These are phyloP conservation scores for Blastobotrys ciferrii DNA, from an alignment of 1,139 yeast genomes.

Conservation along the genomic window DNA sequence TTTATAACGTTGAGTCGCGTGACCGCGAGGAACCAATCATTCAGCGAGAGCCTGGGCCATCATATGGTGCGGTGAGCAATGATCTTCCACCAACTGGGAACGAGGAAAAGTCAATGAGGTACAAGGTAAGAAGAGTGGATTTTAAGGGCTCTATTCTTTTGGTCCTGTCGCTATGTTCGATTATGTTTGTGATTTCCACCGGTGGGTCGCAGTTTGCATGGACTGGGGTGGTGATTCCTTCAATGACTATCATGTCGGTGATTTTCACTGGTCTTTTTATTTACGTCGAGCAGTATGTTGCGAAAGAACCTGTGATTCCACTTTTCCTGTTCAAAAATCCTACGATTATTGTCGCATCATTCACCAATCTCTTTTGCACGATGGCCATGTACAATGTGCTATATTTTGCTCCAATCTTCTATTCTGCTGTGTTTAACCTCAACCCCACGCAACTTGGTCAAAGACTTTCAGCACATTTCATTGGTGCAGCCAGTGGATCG, in stretches of 20 bases:
- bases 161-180: constrained; percentile 51
- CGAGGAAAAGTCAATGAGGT: neutral
- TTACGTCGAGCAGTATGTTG: constrained; percentile 52
- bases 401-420: constrained; percentile 65
- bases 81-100: neutral
- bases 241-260: constrained; percentile 29
- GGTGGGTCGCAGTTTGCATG: constrained; percentile 59
- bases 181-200: constrained; percentile 64
- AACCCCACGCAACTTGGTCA: constrained; percentile 60
- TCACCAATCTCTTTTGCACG: constrained; percentile 63
- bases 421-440: constrained; percentile 54
- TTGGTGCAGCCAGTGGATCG: constrained; percentile 67
- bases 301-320: constrained; percentile 70
- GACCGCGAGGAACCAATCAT: neutral
- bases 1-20: constrained; percentile 7
- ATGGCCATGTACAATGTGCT: constrained; percentile 56
- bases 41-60: neutral
- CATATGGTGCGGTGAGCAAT: neutral
- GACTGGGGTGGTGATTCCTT: constrained; percentile 39
- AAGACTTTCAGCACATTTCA: constrained; percentile 63
- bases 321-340: constrained; percentile 52
- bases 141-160: constrained; percentile 65
- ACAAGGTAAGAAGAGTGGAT: constrained; percentile 50
- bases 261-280: constrained; percentile 40
- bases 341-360: constrained; percentile 62